Base-by-base conservation (phyloP, 2,329 filamentous ascomycete species). In the Neophaeococcomyces mojaviensis region DNA sequence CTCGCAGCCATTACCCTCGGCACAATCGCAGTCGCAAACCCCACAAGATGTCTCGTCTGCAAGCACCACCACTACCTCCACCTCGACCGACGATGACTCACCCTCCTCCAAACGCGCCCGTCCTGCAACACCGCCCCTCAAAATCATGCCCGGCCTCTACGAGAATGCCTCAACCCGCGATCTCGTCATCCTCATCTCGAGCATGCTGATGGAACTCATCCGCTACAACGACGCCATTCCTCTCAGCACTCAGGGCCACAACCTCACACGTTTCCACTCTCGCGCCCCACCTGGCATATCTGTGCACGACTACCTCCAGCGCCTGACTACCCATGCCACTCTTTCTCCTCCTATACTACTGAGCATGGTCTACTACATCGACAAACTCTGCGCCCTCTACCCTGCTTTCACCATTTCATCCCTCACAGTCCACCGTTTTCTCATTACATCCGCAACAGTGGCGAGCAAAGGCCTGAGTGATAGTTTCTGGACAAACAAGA, bases 331-430 rank as follows among this genome's bases (percentile, higher is more conserved):
- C 49, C 92, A 98, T 63, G 92, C 92, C 20, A 96, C 90, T 0
- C 75, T 98, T 2, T 88, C 88, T 5, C 89, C 92, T 10, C 90
- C 92, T 1, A 84, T 98, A 41, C 75, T 98, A n/a, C 78, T 98
- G 30, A 92, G 89, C 57, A 97, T 98, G 88, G 92, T 98, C 47
- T 98, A 94, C 63, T 98, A 97, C 61, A 97, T 98, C 59, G 92
- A 98, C 68, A 83, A 88, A 26, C 76, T 98, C 18, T 98, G 90
- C 66, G 83, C 86, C 9, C 73, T 94, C 49, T 98, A 96, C 63
- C 85, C 87, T 2, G 86, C 90, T 38, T 98, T 98, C 64, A 96
- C 89, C 22, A 94, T 98, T 57, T 95, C 89, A 62, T 95, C 88
- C 38, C 74, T 98, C 16, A 98, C 92, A 0, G 90, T 98, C 2